A percentile compares a stretch with the other conserved stretches of the same genome.
Evolutionary conservation across 2,329 filamentous ascomycete genomes (phyloP).

Genomic region (Biscogniauxia marginata): DNA sequence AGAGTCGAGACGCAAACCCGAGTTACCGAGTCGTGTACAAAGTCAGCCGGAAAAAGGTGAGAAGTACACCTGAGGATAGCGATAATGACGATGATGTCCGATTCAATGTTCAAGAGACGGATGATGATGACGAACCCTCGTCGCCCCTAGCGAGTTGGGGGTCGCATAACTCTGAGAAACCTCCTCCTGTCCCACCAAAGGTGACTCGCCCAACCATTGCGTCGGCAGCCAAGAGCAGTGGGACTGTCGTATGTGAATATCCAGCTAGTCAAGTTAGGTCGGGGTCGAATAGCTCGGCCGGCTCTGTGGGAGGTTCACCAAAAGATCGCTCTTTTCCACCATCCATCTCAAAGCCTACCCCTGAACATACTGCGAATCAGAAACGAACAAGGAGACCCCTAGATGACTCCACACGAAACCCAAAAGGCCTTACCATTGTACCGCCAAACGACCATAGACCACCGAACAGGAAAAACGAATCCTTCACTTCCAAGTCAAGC

Average conservation of each 20-base stretch:
- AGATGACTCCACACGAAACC: conserved; percentile 13
- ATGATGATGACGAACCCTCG: conserved; percentile 21
- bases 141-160: conserved; percentile 4
- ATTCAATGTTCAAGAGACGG: conserved; percentile 21
- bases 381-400: conserved; percentile 44
- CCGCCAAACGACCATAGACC: conserved; percentile 25
- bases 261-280: conserved; percentile 7
- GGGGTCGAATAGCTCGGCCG: conserved; percentile 14
- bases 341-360: conserved; percentile 21
- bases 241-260: conserved; percentile 3
- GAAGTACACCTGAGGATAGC: conserved; percentile 38
- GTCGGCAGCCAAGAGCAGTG: conserved; percentile 15
- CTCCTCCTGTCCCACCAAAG: conserved; percentile 28
- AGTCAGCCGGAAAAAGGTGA: conserved; percentile 52
- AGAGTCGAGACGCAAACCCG: conserved; percentile 25
- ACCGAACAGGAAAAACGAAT: conserved; percentile 31
- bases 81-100: conserved; percentile 28
- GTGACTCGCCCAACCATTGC: conserved; percentile 18
- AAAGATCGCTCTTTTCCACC: conserved; percentile 23
- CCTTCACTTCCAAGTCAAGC: conserved; percentile 17
- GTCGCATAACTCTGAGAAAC: conserved; percentile 8
- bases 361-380: conserved; percentile 44
- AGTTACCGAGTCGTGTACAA: conserved; percentile 60
- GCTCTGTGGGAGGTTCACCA: conserved; percentile 14
- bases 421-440: conserved; percentile 23